Percentiles rank a stretch among this genome's conserved stretches.
Evolutionary conservation across 176 grass and related monocot species (phyloP).

Genomic region (Poa annua): DNA sequence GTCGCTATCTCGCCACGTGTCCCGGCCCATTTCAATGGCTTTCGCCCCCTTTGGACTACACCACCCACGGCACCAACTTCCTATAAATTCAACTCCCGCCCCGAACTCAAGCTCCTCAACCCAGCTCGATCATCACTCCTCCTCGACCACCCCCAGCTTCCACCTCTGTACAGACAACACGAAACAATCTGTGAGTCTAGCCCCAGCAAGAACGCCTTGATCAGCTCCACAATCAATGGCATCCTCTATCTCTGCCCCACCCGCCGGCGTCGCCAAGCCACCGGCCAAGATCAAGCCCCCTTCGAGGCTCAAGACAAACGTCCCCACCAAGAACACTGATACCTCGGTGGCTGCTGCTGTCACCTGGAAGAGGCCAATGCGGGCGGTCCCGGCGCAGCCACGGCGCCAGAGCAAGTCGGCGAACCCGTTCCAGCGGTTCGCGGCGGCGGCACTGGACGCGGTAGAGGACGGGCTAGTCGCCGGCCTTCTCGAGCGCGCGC

Average conservation of each 20-base stretch:
- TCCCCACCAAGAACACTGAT: background rate
- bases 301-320: background rate
- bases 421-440: conserved; percentile 61
- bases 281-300: conserved; percentile 4
- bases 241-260: conserved; percentile 34
- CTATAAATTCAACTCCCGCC: conserved; percentile 22
- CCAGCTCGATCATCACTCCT: background rate
- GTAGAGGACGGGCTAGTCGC: conserved; percentile 57
- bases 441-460: conserved; percentile 58
- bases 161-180: background rate
- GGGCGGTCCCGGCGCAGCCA: background rate
- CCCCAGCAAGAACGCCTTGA: background rate
- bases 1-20: conserved; percentile 17
- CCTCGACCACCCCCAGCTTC: background rate
- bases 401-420: conserved; percentile 26
- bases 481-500: conserved; percentile 56
- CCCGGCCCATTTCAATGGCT: background rate
- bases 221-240: conserved; percentile 34
- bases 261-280: background rate
- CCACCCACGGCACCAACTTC: background rate
- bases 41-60: background rate
- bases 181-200: background rate
- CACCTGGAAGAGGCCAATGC: conserved; percentile 33
- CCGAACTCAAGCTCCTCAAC: background rate
- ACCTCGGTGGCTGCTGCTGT: background rate